Percentiles rank a stretch among this genome's conserved stretches.
Conservation (phyloP, 2,329 filamentous ascomycete genomes). For the Truncatella angustata region DNA sequence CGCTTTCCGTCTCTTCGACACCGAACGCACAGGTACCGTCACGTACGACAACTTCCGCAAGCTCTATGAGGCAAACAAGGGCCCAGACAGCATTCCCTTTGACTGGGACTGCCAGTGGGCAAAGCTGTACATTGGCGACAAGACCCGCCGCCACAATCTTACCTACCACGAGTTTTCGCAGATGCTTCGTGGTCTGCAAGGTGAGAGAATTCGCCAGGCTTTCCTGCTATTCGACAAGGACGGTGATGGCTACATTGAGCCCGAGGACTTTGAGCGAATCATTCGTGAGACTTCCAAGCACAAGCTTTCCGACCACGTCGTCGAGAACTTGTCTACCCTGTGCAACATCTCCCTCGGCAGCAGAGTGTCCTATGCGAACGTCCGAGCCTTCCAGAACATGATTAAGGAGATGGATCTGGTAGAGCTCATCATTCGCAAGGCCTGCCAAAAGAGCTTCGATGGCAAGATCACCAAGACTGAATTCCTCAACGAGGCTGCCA, state of each 20-base stretch:
- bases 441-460: conserved; percentile 77
- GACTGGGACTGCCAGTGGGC: conserved; percentile 98
- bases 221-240: conserved; percentile 91
- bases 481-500: conserved; percentile 90
- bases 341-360: conserved; percentile 91
- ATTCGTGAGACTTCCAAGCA: conserved; percentile 89
- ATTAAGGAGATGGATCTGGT: conserved; percentile 97
- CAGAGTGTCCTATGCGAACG: conserved; percentile 97
- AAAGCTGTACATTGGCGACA: conserved; percentile 85
- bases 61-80: conserved; percentile 85
- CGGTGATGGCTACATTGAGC: conserved; percentile 90
- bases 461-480: conserved; percentile 92
- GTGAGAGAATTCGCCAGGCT: conserved; percentile 91
- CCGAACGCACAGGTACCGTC: conserved; percentile 77
- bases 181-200: conserved; percentile 94
- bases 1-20: conserved; percentile 93
- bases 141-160: conserved; percentile 83
- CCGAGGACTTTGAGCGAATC: conserved; percentile 94
- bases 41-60: conserved; percentile 87
- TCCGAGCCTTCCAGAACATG: conserved; percentile 96
- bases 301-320: conserved; percentile 94
- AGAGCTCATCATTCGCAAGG: conserved; percentile 87
- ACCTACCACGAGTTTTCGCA: conserved; percentile 97
- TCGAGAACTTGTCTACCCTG: conserved; percentile 85
- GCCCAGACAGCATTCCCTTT: conserved; percentile 81